Conservation (phyloP, 139 green algal genomes). For the Deuterostichococcus epilithicus region DNA sequence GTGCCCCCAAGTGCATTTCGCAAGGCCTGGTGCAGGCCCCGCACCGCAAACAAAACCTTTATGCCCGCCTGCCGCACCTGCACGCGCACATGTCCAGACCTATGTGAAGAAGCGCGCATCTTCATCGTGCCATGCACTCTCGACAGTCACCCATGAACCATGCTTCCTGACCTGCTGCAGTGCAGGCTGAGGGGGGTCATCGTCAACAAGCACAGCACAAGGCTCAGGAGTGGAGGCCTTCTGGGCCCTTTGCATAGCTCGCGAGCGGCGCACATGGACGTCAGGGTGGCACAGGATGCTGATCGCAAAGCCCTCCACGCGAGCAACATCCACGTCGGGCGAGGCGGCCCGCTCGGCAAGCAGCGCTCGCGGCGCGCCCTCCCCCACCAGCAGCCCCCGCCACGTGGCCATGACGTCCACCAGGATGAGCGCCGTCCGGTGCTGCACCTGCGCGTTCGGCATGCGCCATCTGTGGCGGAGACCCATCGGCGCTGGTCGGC, state of each 20-base stretch:
- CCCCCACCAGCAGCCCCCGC: constrained; percentile 34
- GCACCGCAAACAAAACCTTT: constrained; percentile 26
- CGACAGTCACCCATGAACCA: too few species aligned
- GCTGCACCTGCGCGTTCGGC: constrained; percentile 19
- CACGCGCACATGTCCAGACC: constrained; percentile 23
- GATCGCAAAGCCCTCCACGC: constrained; percentile 55
- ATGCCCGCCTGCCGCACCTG: constrained; percentile 44
- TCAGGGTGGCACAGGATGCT: constrained; percentile 48
- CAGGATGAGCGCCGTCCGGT: constrained; percentile 35
- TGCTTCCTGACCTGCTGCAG: too few species aligned
- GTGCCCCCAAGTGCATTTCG: not conserved
- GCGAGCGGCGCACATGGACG: constrained; percentile 24
- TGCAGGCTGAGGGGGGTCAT: too few species aligned
- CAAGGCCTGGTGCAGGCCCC: constrained; percentile 39
- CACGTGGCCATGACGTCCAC: constrained; percentile 40
- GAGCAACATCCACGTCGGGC: constrained; percentile 44
- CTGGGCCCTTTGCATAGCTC: too few species aligned
- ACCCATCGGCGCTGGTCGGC: too few species aligned
- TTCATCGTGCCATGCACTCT: too few species aligned
- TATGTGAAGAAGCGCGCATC: not conserved
- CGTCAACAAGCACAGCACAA: too few species aligned
- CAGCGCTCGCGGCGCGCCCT: not conserved
- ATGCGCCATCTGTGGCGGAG: not conserved
- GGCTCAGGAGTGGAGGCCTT: too few species aligned
- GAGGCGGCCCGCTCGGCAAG: not conserved